Base-by-base conservation (phyloP, 2,329 filamentous ascomycete species). In the Phyllosticta citribraziliensis region DNA sequence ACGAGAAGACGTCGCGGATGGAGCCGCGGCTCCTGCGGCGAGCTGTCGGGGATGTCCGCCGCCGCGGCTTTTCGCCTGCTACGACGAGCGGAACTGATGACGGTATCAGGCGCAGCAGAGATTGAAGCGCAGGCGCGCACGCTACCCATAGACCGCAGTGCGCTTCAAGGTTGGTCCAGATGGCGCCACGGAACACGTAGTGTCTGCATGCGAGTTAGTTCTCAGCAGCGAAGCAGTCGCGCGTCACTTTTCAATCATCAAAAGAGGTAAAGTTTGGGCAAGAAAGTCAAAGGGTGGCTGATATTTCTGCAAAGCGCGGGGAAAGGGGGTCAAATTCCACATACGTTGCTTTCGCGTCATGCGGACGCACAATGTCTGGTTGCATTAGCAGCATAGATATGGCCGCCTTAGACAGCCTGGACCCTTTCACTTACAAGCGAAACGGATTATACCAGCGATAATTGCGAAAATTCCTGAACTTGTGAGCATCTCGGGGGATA, bases 131-230 rank as follows among this genome's bases (percentile, higher is more conserved):
- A 3, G 75, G 74, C 50, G 77, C 74, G 63, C 75, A 78, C 12
- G 70, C 69, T 54, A 74, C 74, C 75, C 76, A 78, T 30, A 78
- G 67, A n/a, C 75, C 76, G 52, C 75, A 67, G 62, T 78, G 75
- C 52, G 71, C 69, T 64, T 78, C 76, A 5, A 77, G 66, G 57
- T 75, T 71, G 8, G 74, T 77, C 75, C 74, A 78, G 9, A 72
- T 65, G 30, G 67, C 70, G n/a, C 72, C 68, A 5, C 64, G 70
- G 14, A 70, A 65, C 67, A 77, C 75, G 19, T 72, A 70, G 63
- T 71, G 74, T 2, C 75, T 77, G 33, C 5, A 22, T 9, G 9
- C 6, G 27, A n/a, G 47, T 40, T 54, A 40, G 19, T 40, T 17
- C n/a, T 30, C 6, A 30, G 27, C 6, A 27, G 9, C 27, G 27